A percentile compares a stretch with the other conserved stretches of the same genome.
Conservation (phyloP, 208 protist species). For the Acanthamoeba healyi region DNA sequence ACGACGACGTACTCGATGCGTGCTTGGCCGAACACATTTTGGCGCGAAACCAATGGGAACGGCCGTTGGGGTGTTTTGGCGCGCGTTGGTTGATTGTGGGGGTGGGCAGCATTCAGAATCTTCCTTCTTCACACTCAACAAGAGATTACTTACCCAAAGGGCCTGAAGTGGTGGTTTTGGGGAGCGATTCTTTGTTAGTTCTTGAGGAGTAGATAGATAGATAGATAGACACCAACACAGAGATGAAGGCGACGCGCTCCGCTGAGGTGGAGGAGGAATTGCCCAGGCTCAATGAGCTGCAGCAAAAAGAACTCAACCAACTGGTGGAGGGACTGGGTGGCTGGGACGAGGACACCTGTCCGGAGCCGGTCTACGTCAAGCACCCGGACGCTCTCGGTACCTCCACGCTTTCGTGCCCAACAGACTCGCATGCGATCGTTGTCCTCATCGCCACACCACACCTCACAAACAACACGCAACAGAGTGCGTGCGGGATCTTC, state of each 20-base stretch:
- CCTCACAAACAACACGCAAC: background rate
- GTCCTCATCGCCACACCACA: background rate
- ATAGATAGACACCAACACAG: background rate
- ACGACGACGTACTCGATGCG: too few relatives aligned
- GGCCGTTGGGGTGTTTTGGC: too few relatives aligned
- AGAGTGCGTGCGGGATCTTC: slow-evolving; percentile 59
- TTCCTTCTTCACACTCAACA: too few relatives aligned
- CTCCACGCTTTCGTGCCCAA: background rate
- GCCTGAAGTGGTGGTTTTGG: too few relatives aligned
- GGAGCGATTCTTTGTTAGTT: too few relatives aligned
- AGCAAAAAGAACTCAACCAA: slow-evolving; percentile 8
- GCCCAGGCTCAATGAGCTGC: background rate
- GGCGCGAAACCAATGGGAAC: too few relatives aligned
- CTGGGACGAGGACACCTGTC: slow-evolving; percentile 17
- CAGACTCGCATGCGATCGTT: too few relatives aligned
- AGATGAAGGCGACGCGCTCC: background rate
- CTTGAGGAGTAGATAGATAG: too few relatives aligned
- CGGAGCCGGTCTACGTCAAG: background rate
- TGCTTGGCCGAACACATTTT: too few relatives aligned
- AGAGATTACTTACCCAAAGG: too few relatives aligned
- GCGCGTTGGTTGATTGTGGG: too few relatives aligned
- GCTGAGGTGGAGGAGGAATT: background rate
- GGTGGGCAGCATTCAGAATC: too few relatives aligned
- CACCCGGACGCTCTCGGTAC: slow-evolving; percentile 15
- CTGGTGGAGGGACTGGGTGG: background rate